These are phyloP conservation scores for Ephemerocybe angulata DNA, from an alignment of 768 basidiomycete genomes.

Conservation along the genomic window DNA sequence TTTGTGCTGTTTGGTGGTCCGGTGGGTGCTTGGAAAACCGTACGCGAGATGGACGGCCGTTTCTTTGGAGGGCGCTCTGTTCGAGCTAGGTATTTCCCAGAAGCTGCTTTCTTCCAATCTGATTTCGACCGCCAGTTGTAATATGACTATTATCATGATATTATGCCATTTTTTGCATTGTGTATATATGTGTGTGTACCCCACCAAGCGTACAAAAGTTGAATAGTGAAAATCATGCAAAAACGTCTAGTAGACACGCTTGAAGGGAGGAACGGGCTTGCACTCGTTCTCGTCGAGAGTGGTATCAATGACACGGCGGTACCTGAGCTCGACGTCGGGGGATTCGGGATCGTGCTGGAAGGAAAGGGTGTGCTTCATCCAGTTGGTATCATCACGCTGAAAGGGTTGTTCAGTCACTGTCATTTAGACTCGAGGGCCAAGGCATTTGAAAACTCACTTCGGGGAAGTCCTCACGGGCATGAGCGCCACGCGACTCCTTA, in stretches of 20 bases:
- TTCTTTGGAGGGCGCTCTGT: slow-evolving; percentile 88
- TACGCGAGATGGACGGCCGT: slow-evolving; percentile 88
- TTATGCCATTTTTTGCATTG: slow-evolving; percentile 15
- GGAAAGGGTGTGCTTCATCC: slow-evolving; percentile 97
- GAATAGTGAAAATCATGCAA: not conserved
- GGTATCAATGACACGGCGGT: slow-evolving; percentile 78
- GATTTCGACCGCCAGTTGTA: slow-evolving; percentile 47
- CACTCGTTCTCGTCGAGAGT: slow-evolving; percentile 97
- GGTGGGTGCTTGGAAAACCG: slow-evolving; percentile 94
- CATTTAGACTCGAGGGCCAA: not conserved
- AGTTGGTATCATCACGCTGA: slow-evolving; percentile 82
- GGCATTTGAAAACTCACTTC: slow-evolving; percentile 52
- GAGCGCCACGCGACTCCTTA: slow-evolving; percentile 97
- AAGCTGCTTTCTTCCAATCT: slow-evolving; percentile 46
- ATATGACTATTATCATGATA: slow-evolving; percentile 10
- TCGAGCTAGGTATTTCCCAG: slow-evolving; percentile 78
- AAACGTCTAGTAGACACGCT: slow-evolving; percentile 76
- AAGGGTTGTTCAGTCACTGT: not conserved
- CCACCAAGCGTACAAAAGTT: not conserved
- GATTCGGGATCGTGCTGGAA: slow-evolving; percentile 75
- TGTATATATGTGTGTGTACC: slow-evolving; percentile 7
- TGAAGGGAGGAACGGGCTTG: slow-evolving; percentile 96
- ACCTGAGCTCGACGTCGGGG: slow-evolving; percentile 85
- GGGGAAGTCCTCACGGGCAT: slow-evolving; percentile 97
- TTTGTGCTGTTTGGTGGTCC: slow-evolving; percentile 91